A percentile compares a stretch with the other conserved stretches of the same genome.
phyloP scores from a whole-genome alignment of 495 filamentous ascomycete genomes.

The Lepidopterella palustris region DNA sequence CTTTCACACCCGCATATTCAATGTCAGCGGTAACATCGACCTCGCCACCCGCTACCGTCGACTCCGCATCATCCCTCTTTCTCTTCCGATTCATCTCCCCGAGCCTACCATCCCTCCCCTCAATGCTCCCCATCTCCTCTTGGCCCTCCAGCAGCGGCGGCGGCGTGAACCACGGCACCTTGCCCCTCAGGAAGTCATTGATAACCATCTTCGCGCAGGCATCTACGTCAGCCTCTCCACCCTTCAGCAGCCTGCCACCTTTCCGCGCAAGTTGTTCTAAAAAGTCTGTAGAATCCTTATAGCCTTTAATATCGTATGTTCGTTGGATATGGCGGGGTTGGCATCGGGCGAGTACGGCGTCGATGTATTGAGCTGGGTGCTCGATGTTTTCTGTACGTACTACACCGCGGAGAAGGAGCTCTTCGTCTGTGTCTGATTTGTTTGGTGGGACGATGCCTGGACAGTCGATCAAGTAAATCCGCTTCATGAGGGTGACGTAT shows the following conservation, averaged over 20 bases:
- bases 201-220: conserved; percentile 92
- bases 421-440: conserved; percentile 68
- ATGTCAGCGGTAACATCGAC: conserved; percentile 23
- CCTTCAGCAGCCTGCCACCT: conserved; percentile 74
- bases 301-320: conserved; percentile 81
- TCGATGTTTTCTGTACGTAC: conserved; percentile 92
- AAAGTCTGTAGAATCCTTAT: conserved; percentile 68
- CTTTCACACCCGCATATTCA: too few species aligned
- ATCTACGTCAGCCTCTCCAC: conserved; percentile 86
- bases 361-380: conserved; percentile 91
- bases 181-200: conserved; percentile 91
- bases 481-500: conserved; percentile 92
- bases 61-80: conserved; percentile 36
- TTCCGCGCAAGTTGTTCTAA: conserved; percentile 83
- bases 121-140: conserved; percentile 43
- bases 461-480: conserved; percentile 96
- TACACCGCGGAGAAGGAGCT: conserved; percentile 87
- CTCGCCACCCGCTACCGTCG: conserved; percentile 33
- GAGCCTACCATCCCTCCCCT: conserved; percentile 52
- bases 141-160: conserved; percentile 52
- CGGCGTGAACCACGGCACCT: conserved; percentile 90
- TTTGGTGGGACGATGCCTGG: conserved; percentile 92
- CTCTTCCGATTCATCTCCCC: conserved; percentile 58
- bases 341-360: conserved; percentile 69
- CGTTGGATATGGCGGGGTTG: conserved; percentile 83